Evolutionary conservation across 2,329 filamentous ascomycete species (phyloP).

Genomic region (Aureobasidium vineae): DNA sequence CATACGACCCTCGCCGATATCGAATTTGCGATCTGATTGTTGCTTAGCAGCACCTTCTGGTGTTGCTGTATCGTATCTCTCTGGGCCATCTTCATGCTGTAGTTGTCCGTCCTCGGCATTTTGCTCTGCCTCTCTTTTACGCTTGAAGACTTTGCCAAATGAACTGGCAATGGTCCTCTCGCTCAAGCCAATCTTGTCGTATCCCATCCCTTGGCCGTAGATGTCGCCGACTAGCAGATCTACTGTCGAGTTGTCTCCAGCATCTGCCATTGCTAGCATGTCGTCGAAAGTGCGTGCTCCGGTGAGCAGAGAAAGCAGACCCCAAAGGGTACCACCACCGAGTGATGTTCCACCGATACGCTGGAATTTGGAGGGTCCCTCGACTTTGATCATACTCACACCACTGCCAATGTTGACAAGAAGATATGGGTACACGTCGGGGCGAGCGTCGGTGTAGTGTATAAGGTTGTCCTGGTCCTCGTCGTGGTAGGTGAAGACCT

Average conservation of each 20-base stretch:
- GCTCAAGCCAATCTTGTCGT: conserved; percentile 94
- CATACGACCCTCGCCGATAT: conserved; percentile 46
- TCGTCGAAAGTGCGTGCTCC: conserved; percentile 96
- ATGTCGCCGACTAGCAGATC: conserved; percentile 98
- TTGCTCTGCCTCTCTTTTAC: conserved; percentile 80
- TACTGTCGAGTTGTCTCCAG: conserved; percentile 87
- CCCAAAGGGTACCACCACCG: conserved; percentile 97
- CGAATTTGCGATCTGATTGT: conserved; percentile 37
- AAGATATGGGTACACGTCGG: conserved; percentile 93
- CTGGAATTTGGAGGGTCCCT: conserved; percentile 78
- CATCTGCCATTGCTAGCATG: conserved; percentile 89
- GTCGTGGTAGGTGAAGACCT: conserved; percentile 96
- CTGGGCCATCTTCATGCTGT: conserved; percentile 50
- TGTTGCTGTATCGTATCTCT: conserved; percentile 28
- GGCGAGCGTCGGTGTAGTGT: conserved; percentile 73
- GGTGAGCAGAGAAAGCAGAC: conserved; percentile 83
- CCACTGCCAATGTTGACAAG: conserved; percentile 98
- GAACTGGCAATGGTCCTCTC: conserved; percentile 93
- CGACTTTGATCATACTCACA: conserved; percentile 96
- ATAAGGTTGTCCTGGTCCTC: conserved; percentile 67
- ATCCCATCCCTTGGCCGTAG: conserved; percentile 94
- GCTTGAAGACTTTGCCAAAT: conserved; percentile 94
- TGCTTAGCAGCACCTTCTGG: conserved; percentile 30
- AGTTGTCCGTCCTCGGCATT: conserved; percentile 71
- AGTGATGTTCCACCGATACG: conserved; percentile 93